Evolutionary conservation across 2,329 filamentous ascomycete species (phyloP), one percentile per base, ranked within the genome.

Genomic region (Scedosporium apiospermum): DNA sequence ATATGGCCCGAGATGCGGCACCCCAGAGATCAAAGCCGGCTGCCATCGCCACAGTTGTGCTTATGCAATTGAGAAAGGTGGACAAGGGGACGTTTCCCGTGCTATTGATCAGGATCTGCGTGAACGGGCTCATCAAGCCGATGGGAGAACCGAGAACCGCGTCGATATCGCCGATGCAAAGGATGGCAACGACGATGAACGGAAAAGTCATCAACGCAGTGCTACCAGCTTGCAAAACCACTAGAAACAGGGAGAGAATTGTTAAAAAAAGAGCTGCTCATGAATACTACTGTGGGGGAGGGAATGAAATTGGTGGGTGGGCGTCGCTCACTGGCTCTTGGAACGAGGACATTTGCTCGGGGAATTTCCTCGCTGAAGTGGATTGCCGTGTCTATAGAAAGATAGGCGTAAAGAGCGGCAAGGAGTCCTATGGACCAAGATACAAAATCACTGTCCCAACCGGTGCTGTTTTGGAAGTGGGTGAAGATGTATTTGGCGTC

Each of bases 11-110:
- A 7, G 63, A 44, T 21, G 63, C 63, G 30, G 63, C 63, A 3
- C 58, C 61, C 63, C 61, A 64, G 27, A 64, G 57, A 46, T 63
- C 63, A n/a, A 63, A 63, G 7, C 63, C 63, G 3, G 63, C 61
- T 4, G 62, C 53, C 59, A 64, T 62, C 1, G 59, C 63, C 6
- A 62, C 53, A n/a, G 44, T 49, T 0, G 53, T 62, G 51, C 59
- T 64, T 34, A 64, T 34, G 42, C 53, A 58, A 41, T 62, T 64
- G 21, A 64, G 42, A 30, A 64, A 64, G 34, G 55, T 44, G 2
- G 59, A 64, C 4, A 58, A 44, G 5, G 59, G 59, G 1, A 64
- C 60, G 3, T 62, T 64, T 9, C 53, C 53, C 1, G 63, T 64
- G 44, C 63, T 64, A 27, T 64, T 64, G 55, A 62, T 58, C 23